Evolutionary conservation across 371 early-diverging fungal species (phyloP), one percentile per base, ranked within the genome.

Genomic region (Mortierella polycephala): DNA sequence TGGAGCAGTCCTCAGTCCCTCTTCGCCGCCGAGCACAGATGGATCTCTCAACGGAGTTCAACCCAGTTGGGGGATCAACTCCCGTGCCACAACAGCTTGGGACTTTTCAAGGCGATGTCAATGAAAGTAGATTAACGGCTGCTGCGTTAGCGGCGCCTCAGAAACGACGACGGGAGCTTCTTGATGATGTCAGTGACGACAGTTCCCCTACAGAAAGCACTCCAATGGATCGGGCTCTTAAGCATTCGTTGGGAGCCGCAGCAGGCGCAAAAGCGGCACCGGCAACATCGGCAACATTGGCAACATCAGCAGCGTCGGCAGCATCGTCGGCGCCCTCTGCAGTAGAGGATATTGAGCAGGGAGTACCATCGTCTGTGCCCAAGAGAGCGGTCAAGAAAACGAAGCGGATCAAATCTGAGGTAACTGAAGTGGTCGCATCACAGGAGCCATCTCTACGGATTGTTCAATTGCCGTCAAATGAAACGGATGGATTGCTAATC

Each of bases 81-180:
- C 39, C 44, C 8, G 23, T 23, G 20, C 56, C 11, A 7, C 60
- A 39, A 20, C 61, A 21, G 16, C 64, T 18, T 7, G n/a, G 52
- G 14, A 60, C 39, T 18, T 4, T 30, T 1, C n/a, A 16, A 5
- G 2, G 45, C 14, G 45, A 53, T 2, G 64, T 45, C 0, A 39
- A 14, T 20, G 49, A 60, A 20, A 56, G 52, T 23, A 2, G 55
- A 39, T 57, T 51, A 23, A n/a, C 70, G 9, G 47, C 49, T 50
- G 67, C 67, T 12, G 55, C 69, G 3, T 73, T 69, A 20, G 10
- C 58, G 30, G 69, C 79, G 2, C 66, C 80, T 18, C 73, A 73
- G 47, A 79, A 79, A 41, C 73, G 80, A 1, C 57, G 80, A 39
- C 80, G 73, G 7, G 66, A 79, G 40, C 63, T 66, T 39, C 54